Conservation (phyloP, 257 asterid genomes). For the Mentha longifolia region DNA sequence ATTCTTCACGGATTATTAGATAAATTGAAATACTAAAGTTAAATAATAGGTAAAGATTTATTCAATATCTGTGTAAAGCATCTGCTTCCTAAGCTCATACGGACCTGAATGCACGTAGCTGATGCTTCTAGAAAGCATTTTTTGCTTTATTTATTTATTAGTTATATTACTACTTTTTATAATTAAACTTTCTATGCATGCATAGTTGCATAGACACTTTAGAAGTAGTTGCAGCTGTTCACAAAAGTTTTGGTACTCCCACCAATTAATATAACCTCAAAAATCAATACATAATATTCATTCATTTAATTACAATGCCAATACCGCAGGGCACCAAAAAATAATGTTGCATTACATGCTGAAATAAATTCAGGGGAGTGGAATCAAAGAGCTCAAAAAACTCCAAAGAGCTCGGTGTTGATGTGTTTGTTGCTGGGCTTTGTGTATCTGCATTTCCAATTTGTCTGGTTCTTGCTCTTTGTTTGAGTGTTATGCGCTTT, state of each 20-base stretch:
- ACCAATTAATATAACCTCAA: neutral
- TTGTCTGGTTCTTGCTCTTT: constrained; percentile 20
- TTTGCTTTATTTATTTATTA: neutral
- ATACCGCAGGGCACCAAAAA: constrained; percentile 3
- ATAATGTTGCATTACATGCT: constrained; percentile 4
- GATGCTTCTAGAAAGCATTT: constrained; percentile 11
- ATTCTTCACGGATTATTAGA: neutral
- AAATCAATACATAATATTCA: neutral
- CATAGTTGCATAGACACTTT: constrained; percentile 2
- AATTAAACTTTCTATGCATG: constrained; percentile 4
- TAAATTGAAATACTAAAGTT: constrained; percentile 10
- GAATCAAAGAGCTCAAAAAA: constrained; percentile 1
- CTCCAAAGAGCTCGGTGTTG: neutral
- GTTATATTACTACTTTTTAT: neutral
- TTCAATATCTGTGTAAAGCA: constrained; percentile 3
- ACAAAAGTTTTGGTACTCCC: neutral
- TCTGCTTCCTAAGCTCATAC: constrained; percentile 3
- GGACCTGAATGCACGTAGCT: neutral
- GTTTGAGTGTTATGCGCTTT: neutral
- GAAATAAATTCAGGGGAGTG: constrained; percentile 1
- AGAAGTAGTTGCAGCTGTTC: neutral
- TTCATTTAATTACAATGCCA: neutral
- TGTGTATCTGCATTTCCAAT: constrained; percentile 1
- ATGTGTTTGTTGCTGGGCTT: constrained; percentile 14
- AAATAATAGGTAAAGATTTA: neutral